Conservation (phyloP, 257 asterid species). For the Orobanche coerulescens region DNA sequence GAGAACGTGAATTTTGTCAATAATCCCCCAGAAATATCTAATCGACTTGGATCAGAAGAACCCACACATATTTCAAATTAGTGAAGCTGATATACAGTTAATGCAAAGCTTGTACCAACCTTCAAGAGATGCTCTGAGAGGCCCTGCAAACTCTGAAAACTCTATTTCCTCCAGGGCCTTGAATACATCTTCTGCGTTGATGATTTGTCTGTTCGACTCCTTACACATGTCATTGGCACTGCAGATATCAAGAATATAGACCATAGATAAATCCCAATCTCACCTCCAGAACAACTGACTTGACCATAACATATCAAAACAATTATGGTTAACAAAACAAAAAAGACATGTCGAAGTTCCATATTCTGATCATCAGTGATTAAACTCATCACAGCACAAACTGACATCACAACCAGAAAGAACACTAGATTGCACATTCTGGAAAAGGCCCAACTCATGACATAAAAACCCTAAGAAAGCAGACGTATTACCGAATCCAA, state of each 20-base stretch:
- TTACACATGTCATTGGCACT: conserved; percentile 80
- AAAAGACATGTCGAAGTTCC: background rate
- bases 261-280: background rate
- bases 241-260: conserved; percentile 19
- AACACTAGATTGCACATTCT: background rate
- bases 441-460: conserved; percentile 4
- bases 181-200: conserved; percentile 86
- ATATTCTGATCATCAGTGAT: background rate
- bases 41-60: background rate
- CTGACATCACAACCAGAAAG: background rate
- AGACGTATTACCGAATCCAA: background rate
- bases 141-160: conserved; percentile 64
- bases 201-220: conserved; percentile 79
- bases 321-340: conserved; percentile 1
- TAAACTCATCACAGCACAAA: background rate
- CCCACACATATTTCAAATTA: background rate
- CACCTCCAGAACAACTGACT: conserved; percentile 3
- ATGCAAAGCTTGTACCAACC: conserved; percentile 32
- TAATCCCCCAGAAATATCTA: background rate
- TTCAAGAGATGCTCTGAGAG: conserved; percentile 80
- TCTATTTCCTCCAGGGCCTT: conserved; percentile 93
- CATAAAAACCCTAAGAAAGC: conserved; percentile 25
- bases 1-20: background rate
- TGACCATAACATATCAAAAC: background rate
- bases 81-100: background rate